Conservation (phyloP, 441 rosid species). For the Erysimum cheiri region DNA sequence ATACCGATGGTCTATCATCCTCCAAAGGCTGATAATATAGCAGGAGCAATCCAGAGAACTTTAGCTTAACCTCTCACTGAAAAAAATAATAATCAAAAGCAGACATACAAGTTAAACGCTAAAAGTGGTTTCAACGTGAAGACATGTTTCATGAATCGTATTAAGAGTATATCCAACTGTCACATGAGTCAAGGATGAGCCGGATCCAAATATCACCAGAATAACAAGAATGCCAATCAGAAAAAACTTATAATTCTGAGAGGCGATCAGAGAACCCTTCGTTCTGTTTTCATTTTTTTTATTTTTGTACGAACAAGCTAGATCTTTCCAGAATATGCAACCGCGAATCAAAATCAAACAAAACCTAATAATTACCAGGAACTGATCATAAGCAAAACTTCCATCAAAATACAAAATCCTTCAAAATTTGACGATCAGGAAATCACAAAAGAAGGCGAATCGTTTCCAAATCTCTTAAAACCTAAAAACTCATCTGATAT, state of each 20-base stretch:
- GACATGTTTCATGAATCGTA: neutral
- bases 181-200: constrained; percentile 10
- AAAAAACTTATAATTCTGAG: constrained; percentile 8
- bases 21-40: constrained; percentile 11
- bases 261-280: constrained; percentile 4
- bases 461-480: neutral
- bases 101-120: neutral
- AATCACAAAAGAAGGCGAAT: neutral
- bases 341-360: constrained; percentile 16
- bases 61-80: constrained; percentile 31
- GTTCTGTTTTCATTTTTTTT: neutral
- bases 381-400: neutral
- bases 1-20: constrained; percentile 14
- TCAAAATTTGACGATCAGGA: constrained; percentile 22
- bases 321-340: constrained; percentile 10
- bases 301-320: neutral
- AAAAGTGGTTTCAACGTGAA: constrained; percentile 22
- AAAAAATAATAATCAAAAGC: neutral
- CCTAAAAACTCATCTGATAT: constrained; percentile 25
- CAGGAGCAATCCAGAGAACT: constrained; percentile 17
- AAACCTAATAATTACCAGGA: constrained; percentile 17
- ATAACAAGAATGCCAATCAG: neutral
- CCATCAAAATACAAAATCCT: constrained; percentile 19
- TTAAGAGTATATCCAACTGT: neutral
- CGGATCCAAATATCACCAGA: constrained; percentile 16